Evolutionary conservation across 1,284 basidiomycete genomes (phyloP), one percentile per base, ranked within the genome.

Genomic region (Pascua guehoae): DNA sequence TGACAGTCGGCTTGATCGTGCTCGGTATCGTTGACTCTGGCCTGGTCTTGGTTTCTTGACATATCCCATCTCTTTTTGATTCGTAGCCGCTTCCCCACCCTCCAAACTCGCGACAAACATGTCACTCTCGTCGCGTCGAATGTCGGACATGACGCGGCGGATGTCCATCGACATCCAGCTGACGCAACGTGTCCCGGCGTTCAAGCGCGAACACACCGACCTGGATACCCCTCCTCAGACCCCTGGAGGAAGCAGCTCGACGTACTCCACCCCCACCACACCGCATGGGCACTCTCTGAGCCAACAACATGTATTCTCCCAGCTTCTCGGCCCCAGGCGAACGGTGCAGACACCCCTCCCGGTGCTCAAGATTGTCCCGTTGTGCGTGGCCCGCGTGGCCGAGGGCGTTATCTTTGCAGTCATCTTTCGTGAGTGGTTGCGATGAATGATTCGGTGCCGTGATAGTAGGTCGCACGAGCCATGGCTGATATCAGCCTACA

Each of bases 371-470:
- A 54, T 74, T 17, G 36, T 70, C 14, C 70, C 72, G 5, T 59
- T 74, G 2, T 59, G 68, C 11, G 36, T 70, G 5, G 58, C 67
- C 41, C 51, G 72, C 16, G 49, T 62, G 14, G 54, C 69, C 8
- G 72, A 74, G 54, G 72, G 70, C 2, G 47, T 72, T 49, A 70
- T 67, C 15, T 72, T 56, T 49, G 60, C 66, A 4, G 65, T 74
- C 47, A 69, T 74, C 42, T 70, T 72, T 45, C 72, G 58, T 60
- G 43, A 16, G 58, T 48, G 12, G 8, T n/a, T 7, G 5, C 11
- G n/a, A 8, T n/a, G 38, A n/a, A 15, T 15, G 32, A 36, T 14
- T 4, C 14, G 10, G 36, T 36, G 10, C 46, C 11, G 14, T 17
- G 12, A 24, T 24, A 32, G 24, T 32, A 7, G 24, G 24, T 32